Evolutionary conservation across 768 basidiomycete genomes (phyloP), one percentile per base, ranked within the genome.

Genomic region (Xerocomellus amylosporus): DNA sequence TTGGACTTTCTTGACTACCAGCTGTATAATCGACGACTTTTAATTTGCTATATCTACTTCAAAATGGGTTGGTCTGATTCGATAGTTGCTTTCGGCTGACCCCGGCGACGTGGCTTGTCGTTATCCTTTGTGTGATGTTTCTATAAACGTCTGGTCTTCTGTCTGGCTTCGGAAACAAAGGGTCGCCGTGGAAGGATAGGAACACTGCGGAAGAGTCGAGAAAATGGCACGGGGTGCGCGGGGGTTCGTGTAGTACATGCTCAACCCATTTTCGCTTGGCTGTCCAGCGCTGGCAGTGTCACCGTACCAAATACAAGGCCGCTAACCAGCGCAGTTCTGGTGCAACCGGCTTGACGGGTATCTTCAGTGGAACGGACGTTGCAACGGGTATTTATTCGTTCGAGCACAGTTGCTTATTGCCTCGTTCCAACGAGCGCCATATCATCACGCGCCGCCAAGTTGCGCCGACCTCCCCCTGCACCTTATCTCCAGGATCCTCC

Each of bases 331-430:
- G 19, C 53, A 46, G 31, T 51, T 22, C 44, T 49, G 14, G 24
- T 31, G 17, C 19, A 24, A 45, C 56, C 59, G 63, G 63, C 56
- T 55, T n/a, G n/a, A 54, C 64, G 63, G 60, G 49, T 58, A 62
- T 54, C 54, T 48, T n/a, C 34, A 8, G 55, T 44, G 42, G 30
- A 55, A 53, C 63, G 44, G 37, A 53, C 45, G 39, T 37, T 13
- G 8, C 22, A n/a, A n/a, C 19, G 12, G 17, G 48, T 53, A 62
- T 54, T 53, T 64, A 64, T 54, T 51, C 41, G 19, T 20, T 19
- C 41, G 33, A 15, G 33, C 17, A 24, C 31, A 17, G 9, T 13
- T 15, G 8, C 24, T 43, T 9, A 9, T 12, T 14, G 31, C 36
- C 26, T 20, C 58, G 36, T 39, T 22, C 30, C 10, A 26, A 19